Evolutionary conservation across 345 rosid genomes (phyloP).

Genomic region (Eutrema yunnanense): DNA sequence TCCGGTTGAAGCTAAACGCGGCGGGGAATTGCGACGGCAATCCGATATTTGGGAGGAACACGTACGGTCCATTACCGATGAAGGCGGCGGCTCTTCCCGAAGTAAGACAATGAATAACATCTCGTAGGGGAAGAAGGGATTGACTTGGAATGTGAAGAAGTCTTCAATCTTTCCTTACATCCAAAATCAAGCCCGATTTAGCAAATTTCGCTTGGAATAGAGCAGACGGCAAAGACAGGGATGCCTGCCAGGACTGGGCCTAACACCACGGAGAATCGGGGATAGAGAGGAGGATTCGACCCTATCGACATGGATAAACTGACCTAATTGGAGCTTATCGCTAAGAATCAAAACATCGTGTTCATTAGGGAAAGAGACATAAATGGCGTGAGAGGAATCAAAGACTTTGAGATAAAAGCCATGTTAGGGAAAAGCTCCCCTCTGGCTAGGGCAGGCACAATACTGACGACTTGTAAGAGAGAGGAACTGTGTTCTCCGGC

Average conservation of each 20-base stretch:
- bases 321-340: conserved; percentile 92
- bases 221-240: conserved; percentile 66
- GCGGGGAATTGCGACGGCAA: no score
- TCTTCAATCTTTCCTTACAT: conserved; percentile 65
- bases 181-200: conserved; percentile 37
- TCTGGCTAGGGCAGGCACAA: conserved; percentile 91
- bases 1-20: no score
- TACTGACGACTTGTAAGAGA: conserved; percentile 83
- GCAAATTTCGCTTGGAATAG: conserved; percentile 56
- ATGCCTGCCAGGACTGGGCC: conserved; percentile 95
- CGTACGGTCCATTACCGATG: no score
- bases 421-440: conserved; percentile 83
- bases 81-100: no score
- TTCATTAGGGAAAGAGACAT: conserved; percentile 88
- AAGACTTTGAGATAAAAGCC: conserved; percentile 96
- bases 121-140: conserved; percentile 87
- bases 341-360: conserved; percentile 92
- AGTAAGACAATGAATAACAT: conserved; percentile 44
- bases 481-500: conserved; percentile 95
- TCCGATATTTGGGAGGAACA: not conserved
- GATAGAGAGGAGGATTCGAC: conserved; percentile 83
- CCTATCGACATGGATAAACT: conserved; percentile 90
- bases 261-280: conserved; percentile 84
- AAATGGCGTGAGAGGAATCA: conserved; percentile 97
- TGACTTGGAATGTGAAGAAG: conserved; percentile 52